These are phyloP conservation scores for Hylodesmum podocarpum DNA, from an alignment of 306 rosid genomes.

Conservation along the genomic window DNA sequence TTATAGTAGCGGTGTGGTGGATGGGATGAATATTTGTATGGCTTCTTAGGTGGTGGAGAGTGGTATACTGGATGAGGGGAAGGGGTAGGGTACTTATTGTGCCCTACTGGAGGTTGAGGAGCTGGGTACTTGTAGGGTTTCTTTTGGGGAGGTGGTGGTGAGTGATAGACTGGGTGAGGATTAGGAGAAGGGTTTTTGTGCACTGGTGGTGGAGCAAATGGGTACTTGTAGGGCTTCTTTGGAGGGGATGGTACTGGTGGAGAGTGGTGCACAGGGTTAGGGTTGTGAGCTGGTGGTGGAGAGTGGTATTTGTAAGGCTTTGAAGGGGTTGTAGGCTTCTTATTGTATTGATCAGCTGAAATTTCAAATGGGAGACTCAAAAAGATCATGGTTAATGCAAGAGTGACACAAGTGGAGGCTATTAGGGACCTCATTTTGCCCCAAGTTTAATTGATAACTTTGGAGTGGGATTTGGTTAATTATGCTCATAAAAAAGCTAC, in stretches of 20 bases:
- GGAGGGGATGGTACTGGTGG: conserved; percentile 19
- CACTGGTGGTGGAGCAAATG: conserved; percentile 16
- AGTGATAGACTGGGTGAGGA: conserved; percentile 28
- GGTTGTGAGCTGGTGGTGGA: conserved; percentile 27
- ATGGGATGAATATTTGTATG: neutral
- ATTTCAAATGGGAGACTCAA: conserved; percentile 23
- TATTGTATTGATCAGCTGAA: conserved; percentile 40
- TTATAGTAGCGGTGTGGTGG: neutral
- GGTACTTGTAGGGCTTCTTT: conserved; percentile 19
- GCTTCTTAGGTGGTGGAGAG: conserved; percentile 33
- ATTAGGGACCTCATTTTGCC: conserved; percentile 47
- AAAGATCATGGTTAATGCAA: conserved; percentile 34
- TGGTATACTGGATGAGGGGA: conserved; percentile 5
- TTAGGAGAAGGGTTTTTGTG: conserved; percentile 9
- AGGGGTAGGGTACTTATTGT: neutral
- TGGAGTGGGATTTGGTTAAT: conserved; percentile 4
- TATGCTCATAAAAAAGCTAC: neutral
- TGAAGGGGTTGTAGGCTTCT: conserved; percentile 7
- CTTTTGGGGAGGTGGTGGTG: conserved; percentile 18
- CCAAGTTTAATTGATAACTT: neutral
- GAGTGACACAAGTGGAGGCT: conserved; percentile 36
- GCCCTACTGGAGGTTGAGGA: conserved; percentile 20
- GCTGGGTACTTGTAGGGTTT: conserved; percentile 16
- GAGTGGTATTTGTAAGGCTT: neutral
- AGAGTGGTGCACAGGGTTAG: conserved; percentile 23